Base-by-base conservation (phyloP, 768 basidiomycete species). In the Xerocomellus chrysenteron region DNA sequence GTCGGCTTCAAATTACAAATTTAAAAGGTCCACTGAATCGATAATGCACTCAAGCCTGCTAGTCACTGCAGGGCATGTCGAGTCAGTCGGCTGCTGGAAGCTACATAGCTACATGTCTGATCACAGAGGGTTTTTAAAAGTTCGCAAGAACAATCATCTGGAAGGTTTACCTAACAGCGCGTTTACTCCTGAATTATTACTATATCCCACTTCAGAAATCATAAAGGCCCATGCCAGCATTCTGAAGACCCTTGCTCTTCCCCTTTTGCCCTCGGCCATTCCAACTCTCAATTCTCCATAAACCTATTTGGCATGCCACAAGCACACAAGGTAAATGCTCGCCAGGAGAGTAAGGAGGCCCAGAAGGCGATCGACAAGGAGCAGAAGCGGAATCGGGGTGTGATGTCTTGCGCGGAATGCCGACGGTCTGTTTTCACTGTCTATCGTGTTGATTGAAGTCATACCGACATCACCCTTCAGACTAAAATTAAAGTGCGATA, bases 401-500 rank as follows among this genome's bases (percentile, higher is more conserved):
- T 73, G 2, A 74, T 73, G 70, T 73, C 71, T 28, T 86, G 85
- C 66, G 85, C 85, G 3, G 85, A 86, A 67, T 87, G 85, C 65
- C 74, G 85, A 65, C 76, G 85, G 84, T 84, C 55, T 36, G 68
- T 52, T 72, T 43, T 52, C 43, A 9, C 13, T 37, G 11, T 28
- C 68, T 9, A 7, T 35, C 30, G 9, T n/a, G 14, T 51, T 10
- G 10, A 32, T 44, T 28, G 55, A 35, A 37, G 47, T 32, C 45
- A 41, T 28, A 28, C 28, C 30, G 30, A 58, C 46, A n/a, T 39
- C 21, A 3, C 14, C 12, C 17, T 8, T 19, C 62, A 86, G 86
- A 30, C 76, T 88, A 40, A 87, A 88, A 65, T 68, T 88, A 43
- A 87, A 86, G 69, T 90, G 88, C 69, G 86, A 90, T 72, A 90